phyloP scores from a whole-genome alignment of 225 moss, liverwort and hornwort species.

The Pleurozium schreberi region DNA sequence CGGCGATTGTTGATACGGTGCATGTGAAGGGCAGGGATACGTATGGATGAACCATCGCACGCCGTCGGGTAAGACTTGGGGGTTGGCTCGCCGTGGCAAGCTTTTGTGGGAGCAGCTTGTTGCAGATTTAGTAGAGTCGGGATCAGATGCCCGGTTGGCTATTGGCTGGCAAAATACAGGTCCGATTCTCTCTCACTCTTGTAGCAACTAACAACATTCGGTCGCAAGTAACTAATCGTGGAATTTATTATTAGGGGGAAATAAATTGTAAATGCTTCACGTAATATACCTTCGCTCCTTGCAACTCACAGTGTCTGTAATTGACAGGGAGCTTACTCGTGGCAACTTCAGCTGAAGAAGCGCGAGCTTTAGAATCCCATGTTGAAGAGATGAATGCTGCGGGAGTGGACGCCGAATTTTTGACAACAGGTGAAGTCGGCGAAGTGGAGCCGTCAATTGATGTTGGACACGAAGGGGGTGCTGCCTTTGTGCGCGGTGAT shows the following conservation, averaged over 20 bases:
- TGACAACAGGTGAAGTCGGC: conserved; percentile 32
- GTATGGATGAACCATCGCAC: conserved; percentile 84
- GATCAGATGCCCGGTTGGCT: conserved; percentile 36
- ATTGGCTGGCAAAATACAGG: conserved; percentile 86
- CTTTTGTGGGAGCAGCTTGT: conserved; percentile 74
- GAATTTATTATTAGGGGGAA: not conserved
- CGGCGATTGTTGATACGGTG: conserved; percentile 9
- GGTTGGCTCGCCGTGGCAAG: conserved; percentile 70
- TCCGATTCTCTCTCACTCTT: not conserved
- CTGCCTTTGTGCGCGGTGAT: conserved; percentile 64
- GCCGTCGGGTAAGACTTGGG: conserved; percentile 71
- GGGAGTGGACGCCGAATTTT: conserved; percentile 49
- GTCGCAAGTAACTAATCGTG: not conserved
- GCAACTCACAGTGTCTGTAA: not conserved
- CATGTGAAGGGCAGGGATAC: conserved; percentile 79
- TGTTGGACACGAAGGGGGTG: conserved; percentile 42
- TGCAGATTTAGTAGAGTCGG: conserved; percentile 26
- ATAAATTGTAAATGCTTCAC: not conserved
- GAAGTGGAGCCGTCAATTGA: conserved; percentile 55
- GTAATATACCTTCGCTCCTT: not conserved
- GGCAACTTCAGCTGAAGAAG: conserved; percentile 46
- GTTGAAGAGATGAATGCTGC: conserved; percentile 31
- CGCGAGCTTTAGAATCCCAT: conserved; percentile 33
- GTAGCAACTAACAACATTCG: not conserved
- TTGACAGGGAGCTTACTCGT: conserved; percentile 74